A percentile compares a stretch with the other conserved stretches of the same genome.
phyloP scores from a whole-genome alignment of 2,329 filamentous ascomycete species.

The Penicillium sp. region DNA sequence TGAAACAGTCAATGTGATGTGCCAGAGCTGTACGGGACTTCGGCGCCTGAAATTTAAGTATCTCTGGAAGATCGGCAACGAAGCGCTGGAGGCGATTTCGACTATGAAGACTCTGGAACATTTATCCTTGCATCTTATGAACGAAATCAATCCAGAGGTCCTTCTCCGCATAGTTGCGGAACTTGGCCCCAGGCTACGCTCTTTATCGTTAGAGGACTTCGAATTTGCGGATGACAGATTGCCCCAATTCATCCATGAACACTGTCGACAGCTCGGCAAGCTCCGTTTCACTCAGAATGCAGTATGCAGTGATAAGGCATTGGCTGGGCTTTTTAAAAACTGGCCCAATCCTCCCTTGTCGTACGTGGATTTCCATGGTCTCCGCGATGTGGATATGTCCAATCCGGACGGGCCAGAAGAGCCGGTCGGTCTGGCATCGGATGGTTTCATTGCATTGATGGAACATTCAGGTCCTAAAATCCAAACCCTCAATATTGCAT shows the following conservation, averaged over 20 bases:
- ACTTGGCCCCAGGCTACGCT: conserved; percentile 66
- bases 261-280: conserved; percentile 68
- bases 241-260: conserved; percentile 66
- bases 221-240: conserved; percentile 65
- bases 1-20: conserved; percentile 62
- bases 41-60: conserved; percentile 74
- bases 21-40: conserved; percentile 64
- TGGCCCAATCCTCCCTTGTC: conserved; percentile 73
- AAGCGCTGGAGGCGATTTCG: conserved; percentile 64
- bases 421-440: conserved; percentile 68
- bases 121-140: conserved; percentile 67
- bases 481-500: conserved; percentile 70
- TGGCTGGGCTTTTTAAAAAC: conserved; percentile 66
- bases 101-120: conserved; percentile 65
- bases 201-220: conserved; percentile 72
- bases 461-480: conserved; percentile 69
- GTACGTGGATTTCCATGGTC: conserved; percentile 72
- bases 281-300: conserved; percentile 78
- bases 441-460: conserved; percentile 80
- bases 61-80: conserved; percentile 69
- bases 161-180: conserved; percentile 61
- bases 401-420: conserved; percentile 63
- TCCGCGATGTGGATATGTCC: conserved; percentile 70
- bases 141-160: conserved; percentile 54
- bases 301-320: conserved; percentile 70